phyloP scores from a whole-genome alignment of 1,139 yeast genomes.

The Saccharomyces hybrid region DNA sequence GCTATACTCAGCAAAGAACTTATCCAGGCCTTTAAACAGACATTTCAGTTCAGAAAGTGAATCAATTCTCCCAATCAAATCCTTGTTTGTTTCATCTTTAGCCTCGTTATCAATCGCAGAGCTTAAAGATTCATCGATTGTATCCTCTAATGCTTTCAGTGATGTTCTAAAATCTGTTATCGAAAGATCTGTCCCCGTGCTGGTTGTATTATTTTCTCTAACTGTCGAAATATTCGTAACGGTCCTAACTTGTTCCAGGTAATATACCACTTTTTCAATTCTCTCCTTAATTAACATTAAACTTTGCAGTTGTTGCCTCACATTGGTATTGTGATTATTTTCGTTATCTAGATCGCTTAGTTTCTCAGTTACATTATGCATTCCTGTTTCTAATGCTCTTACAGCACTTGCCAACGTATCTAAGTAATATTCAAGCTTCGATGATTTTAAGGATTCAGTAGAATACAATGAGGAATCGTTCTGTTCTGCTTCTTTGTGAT shows the following conservation, averaged over 20 bases:
- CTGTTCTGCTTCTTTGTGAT: slow-evolving; percentile 2
- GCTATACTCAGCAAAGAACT: slow-evolving; percentile 42
- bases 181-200: slow-evolving; percentile 8
- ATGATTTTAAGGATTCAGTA: slow-evolving; percentile 29
- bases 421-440: slow-evolving; percentile 57
- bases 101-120: slow-evolving; percentile 26
- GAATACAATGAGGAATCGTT: slow-evolving; percentile 14
- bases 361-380: slow-evolving; percentile 33
- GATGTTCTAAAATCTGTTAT: slow-evolving; percentile 36
- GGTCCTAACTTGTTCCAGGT: slow-evolving; percentile 40
- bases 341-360: slow-evolving; percentile 19
- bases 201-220: slow-evolving; percentile 5
- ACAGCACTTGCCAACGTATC: slow-evolving; percentile 54
- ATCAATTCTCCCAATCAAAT: slow-evolving; percentile 36
- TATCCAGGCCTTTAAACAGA: slow-evolving; percentile 44
- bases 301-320: slow-evolving; percentile 38
- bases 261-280: slow-evolving; percentile 38
- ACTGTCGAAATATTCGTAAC: slow-evolving; percentile 28
- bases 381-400: slow-evolving; percentile 45
- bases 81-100: slow-evolving; percentile 28
- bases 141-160: slow-evolving; percentile 37
- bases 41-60: slow-evolving; percentile 43
- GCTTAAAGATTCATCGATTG: slow-evolving; percentile 37
- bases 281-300: slow-evolving; percentile 41
- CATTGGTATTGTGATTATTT: slow-evolving; percentile 18